Evolutionary conservation across 805 yeast genomes (phyloP).

Genomic region (Barnettozyma pratensis): DNA sequence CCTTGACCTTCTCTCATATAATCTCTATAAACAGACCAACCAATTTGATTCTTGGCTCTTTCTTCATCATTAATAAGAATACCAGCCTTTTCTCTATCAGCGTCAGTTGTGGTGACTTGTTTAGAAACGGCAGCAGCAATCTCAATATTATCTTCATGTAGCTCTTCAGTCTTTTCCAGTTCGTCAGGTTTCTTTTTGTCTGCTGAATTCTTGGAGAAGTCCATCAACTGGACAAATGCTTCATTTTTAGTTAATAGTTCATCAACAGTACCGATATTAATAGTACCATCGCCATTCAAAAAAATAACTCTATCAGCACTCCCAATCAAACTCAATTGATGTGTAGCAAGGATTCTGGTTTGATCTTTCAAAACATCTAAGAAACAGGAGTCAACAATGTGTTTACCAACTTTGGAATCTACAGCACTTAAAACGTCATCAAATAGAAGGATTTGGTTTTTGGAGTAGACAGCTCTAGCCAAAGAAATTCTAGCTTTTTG

Average conservation of each 20-base stretch:
- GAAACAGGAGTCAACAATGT: constrained; percentile 58
- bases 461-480: constrained; percentile 67
- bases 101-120: constrained; percentile 7
- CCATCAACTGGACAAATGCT: constrained; percentile 45
- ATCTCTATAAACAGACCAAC: constrained; percentile 40
- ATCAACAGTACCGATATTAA: constrained; percentile 50
- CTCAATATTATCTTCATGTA: constrained; percentile 14
- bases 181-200: constrained; percentile 6
- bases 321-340: constrained; percentile 61
- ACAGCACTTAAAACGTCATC: constrained; percentile 77
- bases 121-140: constrained; percentile 21
- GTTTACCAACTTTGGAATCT: constrained; percentile 71
- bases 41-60: constrained; percentile 52
- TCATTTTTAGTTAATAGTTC: constrained; percentile 38
- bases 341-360: constrained; percentile 72
- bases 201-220: constrained; percentile 31
- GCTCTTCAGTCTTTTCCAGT: constrained; percentile 24
- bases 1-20: constrained; percentile 57
- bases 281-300: constrained; percentile 54
- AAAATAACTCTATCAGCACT: constrained; percentile 61
- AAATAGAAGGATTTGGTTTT: constrained; percentile 54
- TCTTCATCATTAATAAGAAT: constrained; percentile 45
- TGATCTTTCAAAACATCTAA: constrained; percentile 43
- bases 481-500: constrained; percentile 69
- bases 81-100: constrained; percentile 27